These are phyloP conservation scores for Colletotrichum theobromicola DNA, from an alignment of 2,329 filamentous ascomycete genomes.

Conservation along the genomic window DNA sequence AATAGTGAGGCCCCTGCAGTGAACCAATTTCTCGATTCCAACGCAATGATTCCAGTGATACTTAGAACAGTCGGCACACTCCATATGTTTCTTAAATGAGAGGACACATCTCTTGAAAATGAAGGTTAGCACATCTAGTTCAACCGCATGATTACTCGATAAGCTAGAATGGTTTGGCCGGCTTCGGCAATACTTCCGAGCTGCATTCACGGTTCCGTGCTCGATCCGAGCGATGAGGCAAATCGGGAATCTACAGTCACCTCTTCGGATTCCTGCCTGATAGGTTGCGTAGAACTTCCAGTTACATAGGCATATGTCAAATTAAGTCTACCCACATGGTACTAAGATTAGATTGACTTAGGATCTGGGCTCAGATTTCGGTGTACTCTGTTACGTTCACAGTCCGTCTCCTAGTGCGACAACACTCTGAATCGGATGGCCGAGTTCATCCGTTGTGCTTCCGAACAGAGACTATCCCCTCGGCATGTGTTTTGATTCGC, in stretches of 20 bases:
- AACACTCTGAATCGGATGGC: accelerated
- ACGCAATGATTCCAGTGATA: accelerated
- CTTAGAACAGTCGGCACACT: too few relatives aligned
- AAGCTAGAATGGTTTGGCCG: background rate
- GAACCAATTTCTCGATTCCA: accelerated
- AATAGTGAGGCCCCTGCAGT: accelerated
- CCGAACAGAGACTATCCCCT: background rate
- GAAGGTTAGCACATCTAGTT: background rate
- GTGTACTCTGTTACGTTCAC: too few relatives aligned
- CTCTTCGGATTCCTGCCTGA: background rate
- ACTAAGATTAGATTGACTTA: background rate
- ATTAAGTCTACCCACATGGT: background rate
- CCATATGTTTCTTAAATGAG: background rate
- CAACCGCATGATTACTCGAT: accelerated
- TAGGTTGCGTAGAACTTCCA: background rate
- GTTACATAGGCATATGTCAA: background rate
- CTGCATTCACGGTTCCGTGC: background rate
- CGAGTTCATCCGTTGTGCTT: accelerated
- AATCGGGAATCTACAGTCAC: background rate
- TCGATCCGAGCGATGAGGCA: background rate
- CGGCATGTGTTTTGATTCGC: background rate
- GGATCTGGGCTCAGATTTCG: too few relatives aligned
- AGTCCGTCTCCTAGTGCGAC: too few relatives aligned
- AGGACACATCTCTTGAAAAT: background rate
- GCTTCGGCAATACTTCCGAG: background rate